phyloP scores from a whole-genome alignment of 352 stramenopile genomes.

The Aphanomyces euteiches region DNA sequence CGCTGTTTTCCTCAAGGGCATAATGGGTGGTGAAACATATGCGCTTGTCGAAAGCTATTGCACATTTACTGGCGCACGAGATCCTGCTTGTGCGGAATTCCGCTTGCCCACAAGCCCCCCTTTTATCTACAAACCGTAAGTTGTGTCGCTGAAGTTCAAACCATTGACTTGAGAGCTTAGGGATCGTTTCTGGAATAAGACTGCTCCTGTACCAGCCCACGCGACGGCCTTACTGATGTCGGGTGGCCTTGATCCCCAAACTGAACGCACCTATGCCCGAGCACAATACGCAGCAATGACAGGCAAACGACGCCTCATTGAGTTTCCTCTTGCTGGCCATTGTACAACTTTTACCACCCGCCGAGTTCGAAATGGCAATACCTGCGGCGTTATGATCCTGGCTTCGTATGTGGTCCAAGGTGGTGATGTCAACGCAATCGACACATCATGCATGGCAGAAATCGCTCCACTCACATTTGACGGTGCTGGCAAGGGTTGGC shows the following conservation, averaged over 20 bases:
- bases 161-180: not conserved
- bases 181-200: constrained; percentile 38
- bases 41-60: constrained; percentile 54
- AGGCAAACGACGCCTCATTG: constrained; percentile 55
- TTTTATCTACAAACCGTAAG: constrained; percentile 41
- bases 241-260: constrained; percentile 44
- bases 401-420: constrained; percentile 51
- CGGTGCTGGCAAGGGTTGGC: constrained; percentile 4
- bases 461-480: constrained; percentile 8
- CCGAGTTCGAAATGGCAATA: constrained; percentile 37
- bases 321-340: constrained; percentile 65
- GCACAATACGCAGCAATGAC: constrained; percentile 40
- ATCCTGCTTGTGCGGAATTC: constrained; percentile 38
- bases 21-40: constrained; percentile 50
- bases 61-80: constrained; percentile 42
- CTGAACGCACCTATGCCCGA: constrained; percentile 44
- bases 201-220: constrained; percentile 35
- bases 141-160: not conserved
- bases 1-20: constrained; percentile 43
- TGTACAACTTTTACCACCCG: constrained; percentile 79
- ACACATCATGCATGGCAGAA: constrained; percentile 52
- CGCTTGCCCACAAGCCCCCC: constrained; percentile 17
- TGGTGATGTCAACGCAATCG: constrained; percentile 46
- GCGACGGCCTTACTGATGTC: constrained; percentile 56
- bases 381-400: constrained; percentile 49